These are phyloP conservation scores for Fusarium zealandicum DNA, from an alignment of 2,329 filamentous ascomycete genomes.

Conservation along the genomic window DNA sequence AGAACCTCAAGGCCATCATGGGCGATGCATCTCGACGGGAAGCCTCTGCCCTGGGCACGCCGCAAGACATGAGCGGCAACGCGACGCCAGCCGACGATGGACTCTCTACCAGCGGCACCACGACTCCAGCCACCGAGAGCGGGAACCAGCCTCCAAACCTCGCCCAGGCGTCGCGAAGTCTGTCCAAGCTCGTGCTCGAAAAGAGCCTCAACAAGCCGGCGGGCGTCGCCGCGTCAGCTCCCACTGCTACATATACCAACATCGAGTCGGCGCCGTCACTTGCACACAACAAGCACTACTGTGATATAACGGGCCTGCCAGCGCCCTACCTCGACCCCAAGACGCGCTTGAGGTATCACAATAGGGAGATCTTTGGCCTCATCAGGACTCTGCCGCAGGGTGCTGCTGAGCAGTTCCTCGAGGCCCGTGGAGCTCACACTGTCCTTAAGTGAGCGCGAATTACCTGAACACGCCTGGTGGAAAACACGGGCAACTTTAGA, in stretches of 20 bases:
- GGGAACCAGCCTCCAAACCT: slow-evolving; percentile 69
- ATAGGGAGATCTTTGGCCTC: slow-evolving; percentile 88
- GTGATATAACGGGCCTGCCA: slow-evolving; percentile 93
- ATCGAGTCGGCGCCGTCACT: slow-evolving; percentile 93
- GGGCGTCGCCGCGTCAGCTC: slow-evolving; percentile 54
- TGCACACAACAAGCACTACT: slow-evolving; percentile 86
- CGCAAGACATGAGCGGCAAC: slow-evolving; percentile 77
- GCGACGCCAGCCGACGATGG: slow-evolving; percentile 69
- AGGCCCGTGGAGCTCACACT: slow-evolving; percentile 89
- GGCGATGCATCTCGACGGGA: slow-evolving; percentile 88
- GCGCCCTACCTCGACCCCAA: slow-evolving; percentile 95
- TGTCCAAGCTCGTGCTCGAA: slow-evolving; percentile 88
- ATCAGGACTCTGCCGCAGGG: slow-evolving; percentile 83
- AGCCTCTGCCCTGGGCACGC: slow-evolving; percentile 82
- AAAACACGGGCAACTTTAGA: slow-evolving; percentile 5
- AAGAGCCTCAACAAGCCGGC: slow-evolving; percentile 66
- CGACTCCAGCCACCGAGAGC: slow-evolving; percentile 60
- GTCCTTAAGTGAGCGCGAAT: slow-evolving; percentile 75
- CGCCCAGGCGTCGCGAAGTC: slow-evolving; percentile 84
- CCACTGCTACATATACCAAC: slow-evolving; percentile 89
- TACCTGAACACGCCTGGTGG: slow-evolving; percentile 3
- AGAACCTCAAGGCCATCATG: slow-evolving; percentile 97
- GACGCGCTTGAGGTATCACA: slow-evolving; percentile 89
- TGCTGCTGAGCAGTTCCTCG: slow-evolving; percentile 85
- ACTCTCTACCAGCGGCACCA: slow-evolving; percentile 64